These are phyloP conservation scores for Rhizophora apiculata DNA, from an alignment of 345 rosid genomes.

Conservation along the genomic window DNA sequence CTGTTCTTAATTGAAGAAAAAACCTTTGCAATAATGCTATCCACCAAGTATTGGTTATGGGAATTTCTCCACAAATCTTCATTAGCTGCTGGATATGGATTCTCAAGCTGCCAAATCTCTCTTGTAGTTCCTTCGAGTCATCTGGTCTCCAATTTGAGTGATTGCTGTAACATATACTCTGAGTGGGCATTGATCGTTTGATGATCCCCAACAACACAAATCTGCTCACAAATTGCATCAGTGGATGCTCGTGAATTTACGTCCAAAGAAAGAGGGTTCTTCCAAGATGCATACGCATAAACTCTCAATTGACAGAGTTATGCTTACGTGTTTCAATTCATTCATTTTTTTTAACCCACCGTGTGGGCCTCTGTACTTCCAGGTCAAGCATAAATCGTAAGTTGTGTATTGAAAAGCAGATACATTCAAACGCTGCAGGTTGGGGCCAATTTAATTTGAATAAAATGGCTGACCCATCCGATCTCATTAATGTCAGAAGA, in stretches of 20 bases:
- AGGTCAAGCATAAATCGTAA: neutral
- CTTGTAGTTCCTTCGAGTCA: slow-evolving; percentile 52
- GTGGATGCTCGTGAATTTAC: slow-evolving; percentile 1
- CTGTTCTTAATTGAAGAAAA: too few species aligned
- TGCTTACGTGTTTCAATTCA: neutral
- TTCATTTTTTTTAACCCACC: neutral
- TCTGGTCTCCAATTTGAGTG: slow-evolving; percentile 79
- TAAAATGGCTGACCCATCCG: neutral
- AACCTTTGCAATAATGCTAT: too few species aligned
- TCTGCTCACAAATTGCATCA: neutral
- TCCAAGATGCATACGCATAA: neutral
- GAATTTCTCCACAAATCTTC: neutral
- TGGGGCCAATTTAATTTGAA: neutral
- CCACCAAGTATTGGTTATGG: neutral
- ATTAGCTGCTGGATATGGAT: neutral
- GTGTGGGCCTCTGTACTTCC: neutral
- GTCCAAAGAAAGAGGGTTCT: slow-evolving; percentile 4
- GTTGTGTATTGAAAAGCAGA: neutral
- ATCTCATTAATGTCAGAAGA: neutral
- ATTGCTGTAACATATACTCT: neutral
- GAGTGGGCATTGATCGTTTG: neutral
- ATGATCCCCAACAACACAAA: slow-evolving; percentile 8
- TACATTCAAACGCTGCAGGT: neutral
- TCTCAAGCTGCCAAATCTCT: slow-evolving; percentile 64
- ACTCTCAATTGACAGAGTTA: neutral